Evolutionary conservation across 2,329 filamentous ascomycete genomes (phyloP).

Genomic region (Bipolaris oryzae): DNA sequence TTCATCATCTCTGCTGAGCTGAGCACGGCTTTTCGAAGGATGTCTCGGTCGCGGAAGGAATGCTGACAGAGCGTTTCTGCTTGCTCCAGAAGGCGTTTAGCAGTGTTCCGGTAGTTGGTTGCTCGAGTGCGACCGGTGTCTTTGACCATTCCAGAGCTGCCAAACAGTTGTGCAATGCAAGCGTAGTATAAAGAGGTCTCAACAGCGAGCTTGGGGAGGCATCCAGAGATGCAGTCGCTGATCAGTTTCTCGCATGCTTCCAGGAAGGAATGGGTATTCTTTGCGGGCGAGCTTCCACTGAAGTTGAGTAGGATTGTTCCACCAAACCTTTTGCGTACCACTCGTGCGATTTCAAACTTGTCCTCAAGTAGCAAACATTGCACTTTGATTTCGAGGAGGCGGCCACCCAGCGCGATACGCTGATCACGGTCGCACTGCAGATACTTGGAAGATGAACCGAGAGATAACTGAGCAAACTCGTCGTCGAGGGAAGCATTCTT

Average conservation of each 20-base stretch:
- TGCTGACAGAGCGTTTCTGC: constrained; percentile 44
- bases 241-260: constrained; percentile 39
- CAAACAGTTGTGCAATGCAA: constrained; percentile 34
- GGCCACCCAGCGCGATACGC: constrained; percentile 37
- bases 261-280: constrained; percentile 29
- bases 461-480: constrained; percentile 21
- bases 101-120: constrained; percentile 18
- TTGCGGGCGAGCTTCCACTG: constrained; percentile 13
- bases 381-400: constrained; percentile 37
- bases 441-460: constrained; percentile 19
- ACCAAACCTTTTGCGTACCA: not conserved
- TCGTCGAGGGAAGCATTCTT: constrained; percentile 23
- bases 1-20: constrained; percentile 36
- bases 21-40: constrained; percentile 36
- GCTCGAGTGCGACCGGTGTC: constrained; percentile 16
- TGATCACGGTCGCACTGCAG: constrained; percentile 34
- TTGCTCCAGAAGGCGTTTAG: constrained; percentile 34
- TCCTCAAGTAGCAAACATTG: constrained; percentile 40
- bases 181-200: constrained; percentile 46
- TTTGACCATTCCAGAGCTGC: constrained; percentile 19
- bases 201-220: constrained; percentile 48
- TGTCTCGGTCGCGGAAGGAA: constrained; percentile 38
- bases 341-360: constrained; percentile 31
- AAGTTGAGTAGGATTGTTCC: constrained; percentile 12
- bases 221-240: constrained; percentile 32